A percentile compares a stretch with the other conserved stretches of the same genome.
Conservation (phyloP, 768 basidiomycete species). For the Hygrophorus pudorinus region DNA sequence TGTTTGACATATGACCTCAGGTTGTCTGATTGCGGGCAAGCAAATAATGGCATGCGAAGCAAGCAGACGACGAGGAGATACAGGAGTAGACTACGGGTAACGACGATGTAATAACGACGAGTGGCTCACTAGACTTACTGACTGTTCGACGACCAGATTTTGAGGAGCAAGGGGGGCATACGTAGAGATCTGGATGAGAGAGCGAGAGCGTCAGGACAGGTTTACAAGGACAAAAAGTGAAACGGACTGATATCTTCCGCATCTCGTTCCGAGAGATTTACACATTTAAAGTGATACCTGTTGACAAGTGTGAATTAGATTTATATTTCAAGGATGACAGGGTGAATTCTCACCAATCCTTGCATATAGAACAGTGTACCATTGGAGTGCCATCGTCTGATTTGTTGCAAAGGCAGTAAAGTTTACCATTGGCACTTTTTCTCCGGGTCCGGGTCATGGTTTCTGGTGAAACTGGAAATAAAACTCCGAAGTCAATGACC, state of each 20-base stretch:
- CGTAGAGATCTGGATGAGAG: conserved; percentile 41
- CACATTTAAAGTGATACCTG: conserved; percentile 83
- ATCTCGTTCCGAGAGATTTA: conserved; percentile 47
- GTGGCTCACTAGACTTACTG: conserved; percentile 69
- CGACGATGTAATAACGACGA: conserved; percentile 16
- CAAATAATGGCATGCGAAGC: conserved; percentile 22
- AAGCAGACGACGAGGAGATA: conserved; percentile 9
- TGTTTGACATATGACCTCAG: too few relatives aligned
- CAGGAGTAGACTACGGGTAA: too few relatives aligned
- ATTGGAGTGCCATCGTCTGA: conserved; percentile 75
- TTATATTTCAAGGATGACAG: background rate
- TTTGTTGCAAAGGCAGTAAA: conserved; percentile 55
- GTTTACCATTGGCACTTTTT: conserved; percentile 22
- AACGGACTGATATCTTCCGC: conserved; percentile 73
- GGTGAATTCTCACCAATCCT: conserved; percentile 45
- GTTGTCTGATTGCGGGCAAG: too few relatives aligned
- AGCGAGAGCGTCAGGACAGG: conserved; percentile 6
- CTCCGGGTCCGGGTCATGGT: too few relatives aligned
- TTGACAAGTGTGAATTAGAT: conserved; percentile 3
- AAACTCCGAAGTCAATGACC: conserved; percentile 1
- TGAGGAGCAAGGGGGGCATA: conserved; percentile 42
- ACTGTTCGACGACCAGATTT: conserved; percentile 56
- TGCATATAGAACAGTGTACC: conserved; percentile 65
- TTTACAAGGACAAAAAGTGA: background rate
- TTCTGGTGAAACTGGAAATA: too few relatives aligned